Percentiles rank a stretch among this genome's conserved stretches.
Conservation (phyloP, 352 stramenopile species). For the Phytopythium oedochilum region DNA sequence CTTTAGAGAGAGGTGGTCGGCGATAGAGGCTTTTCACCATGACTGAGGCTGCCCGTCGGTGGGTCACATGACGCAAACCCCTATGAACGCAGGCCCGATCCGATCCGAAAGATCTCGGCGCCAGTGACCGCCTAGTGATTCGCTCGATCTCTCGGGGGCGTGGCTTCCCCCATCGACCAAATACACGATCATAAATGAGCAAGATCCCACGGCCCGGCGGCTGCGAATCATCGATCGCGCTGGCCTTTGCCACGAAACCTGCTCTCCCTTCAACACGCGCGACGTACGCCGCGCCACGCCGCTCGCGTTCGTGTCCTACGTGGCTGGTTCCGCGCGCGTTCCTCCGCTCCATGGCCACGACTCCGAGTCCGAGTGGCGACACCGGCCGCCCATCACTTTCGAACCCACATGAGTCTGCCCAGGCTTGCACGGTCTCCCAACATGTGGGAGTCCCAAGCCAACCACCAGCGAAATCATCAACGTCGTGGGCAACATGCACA, state of each 20-base stretch:
- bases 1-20: no score
- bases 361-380: background rate
- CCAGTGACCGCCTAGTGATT: no score
- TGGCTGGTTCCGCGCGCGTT: background rate
- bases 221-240: background rate
- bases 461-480: no score
- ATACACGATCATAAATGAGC: background rate
- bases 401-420: background rate
- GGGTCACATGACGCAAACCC: background rate
- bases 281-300: no score
- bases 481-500: background rate
- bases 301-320: constrained; percentile 1
- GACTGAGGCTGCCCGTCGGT: no score
- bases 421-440: no score
- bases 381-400: background rate
- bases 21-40: no score
- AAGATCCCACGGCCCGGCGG: background rate
- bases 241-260: background rate
- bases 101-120: background rate
- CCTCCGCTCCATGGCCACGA: background rate
- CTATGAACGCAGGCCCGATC: no score
- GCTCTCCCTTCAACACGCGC: background rate
- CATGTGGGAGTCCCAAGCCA: no score
- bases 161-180: background rate
- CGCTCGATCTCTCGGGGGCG: no score